Evolutionary conservation across 2,329 filamentous ascomycete genomes (phyloP), one percentile per base, ranked within the genome.

Genomic region (Penicillium palitans): DNA sequence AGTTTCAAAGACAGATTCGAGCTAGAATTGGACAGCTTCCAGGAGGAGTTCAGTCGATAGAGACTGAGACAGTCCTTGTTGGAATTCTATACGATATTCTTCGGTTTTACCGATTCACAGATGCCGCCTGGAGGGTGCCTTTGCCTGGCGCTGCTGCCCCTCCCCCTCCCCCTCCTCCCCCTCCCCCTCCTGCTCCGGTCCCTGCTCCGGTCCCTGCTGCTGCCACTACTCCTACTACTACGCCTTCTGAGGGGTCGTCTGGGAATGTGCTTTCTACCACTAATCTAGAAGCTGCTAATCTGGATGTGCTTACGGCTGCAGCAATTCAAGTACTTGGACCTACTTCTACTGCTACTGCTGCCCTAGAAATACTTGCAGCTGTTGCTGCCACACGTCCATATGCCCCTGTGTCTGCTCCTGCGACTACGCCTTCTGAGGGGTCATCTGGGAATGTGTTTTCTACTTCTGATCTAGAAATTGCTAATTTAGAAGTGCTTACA

Each of bases 71-170:
- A 33, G 15, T 48, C 9, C 42, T 54, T 48, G 24, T n/a, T 40
- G 9, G 7, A 39, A 54, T 54, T 7, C 24, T 54, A 21, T 31
- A 21, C 19, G 52, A 54, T n/a, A 10, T 54, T 40, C 52, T 54
- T 24, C 47, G 21, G 17, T 48, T 31, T 40, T 25, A 54, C 24
- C 42, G 33, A 21, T 33, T 47, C 13, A 48, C 42, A 2, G 52
- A 54, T 40, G 1, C 17, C n/a, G 8, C 4, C 19, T 54, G 52
- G 52, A 35, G 24, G 24, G 42, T 31, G 39, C 52, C 52, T 48
- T 12, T 24, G 17, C 24, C 35, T 40, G 33, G 31, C 6, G 9
- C 17, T 27, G 10, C 31, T n/a, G 33, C 19, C 7, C 7, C 45
- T 35, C 6, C 19, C 3, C 4, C 29, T 9, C 27, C 45, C 6